These are phyloP conservation scores for Escallonia herrerae DNA, from an alignment of 129 eudicot species.

Conservation along the genomic window DNA sequence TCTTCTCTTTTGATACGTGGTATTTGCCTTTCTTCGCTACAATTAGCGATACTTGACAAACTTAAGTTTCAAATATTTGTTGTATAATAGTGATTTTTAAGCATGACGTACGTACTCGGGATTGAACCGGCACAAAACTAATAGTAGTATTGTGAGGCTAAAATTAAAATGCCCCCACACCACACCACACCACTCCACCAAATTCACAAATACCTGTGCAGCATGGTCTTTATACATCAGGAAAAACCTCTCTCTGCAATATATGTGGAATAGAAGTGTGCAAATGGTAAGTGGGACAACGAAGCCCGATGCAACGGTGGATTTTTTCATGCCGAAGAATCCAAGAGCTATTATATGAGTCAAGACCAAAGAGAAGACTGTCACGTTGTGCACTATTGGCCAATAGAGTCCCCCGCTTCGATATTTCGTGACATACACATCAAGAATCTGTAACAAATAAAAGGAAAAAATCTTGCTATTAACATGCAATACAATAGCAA, in stretches of 20 bases:
- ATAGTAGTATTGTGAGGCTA: too few relatives aligned
- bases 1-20: too few relatives aligned
- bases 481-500: too few relatives aligned
- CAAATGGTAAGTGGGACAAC: slow-evolving; percentile 46
- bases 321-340: slow-evolving; percentile 54
- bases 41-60: too few relatives aligned
- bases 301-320: slow-evolving; percentile 50
- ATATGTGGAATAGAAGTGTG: slow-evolving; percentile 69
- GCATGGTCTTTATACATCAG: slow-evolving; percentile 54
- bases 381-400: slow-evolving; percentile 69
- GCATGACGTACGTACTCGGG: too few relatives aligned
- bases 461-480: too few relatives aligned
- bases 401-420: slow-evolving; percentile 82
- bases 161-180: too few relatives aligned
- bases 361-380: slow-evolving; percentile 69
- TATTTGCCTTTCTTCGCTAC: too few relatives aligned
- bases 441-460: slow-evolving; percentile 48
- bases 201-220: slow-evolving; percentile 46
- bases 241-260: slow-evolving; percentile 73
- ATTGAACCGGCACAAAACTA: too few relatives aligned
- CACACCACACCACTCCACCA: too few relatives aligned
- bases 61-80: too few relatives aligned
- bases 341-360: slow-evolving; percentile 69
- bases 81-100: too few relatives aligned
- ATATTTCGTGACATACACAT: slow-evolving; percentile 76